Evolutionary conservation across 257 asterid genomes (phyloP).

Genomic region (Gentiana straminea): DNA sequence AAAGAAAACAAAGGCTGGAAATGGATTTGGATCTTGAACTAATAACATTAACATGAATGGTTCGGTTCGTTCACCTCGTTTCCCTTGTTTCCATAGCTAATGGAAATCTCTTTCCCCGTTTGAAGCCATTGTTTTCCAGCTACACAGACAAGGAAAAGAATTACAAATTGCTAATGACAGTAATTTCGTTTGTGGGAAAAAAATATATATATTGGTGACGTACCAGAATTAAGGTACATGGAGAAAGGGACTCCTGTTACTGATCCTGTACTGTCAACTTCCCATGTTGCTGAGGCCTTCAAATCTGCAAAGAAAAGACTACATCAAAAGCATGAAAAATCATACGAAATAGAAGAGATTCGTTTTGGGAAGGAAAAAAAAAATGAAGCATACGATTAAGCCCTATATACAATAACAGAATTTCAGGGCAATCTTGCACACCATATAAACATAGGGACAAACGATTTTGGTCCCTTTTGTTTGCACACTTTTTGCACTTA

Average conservation of each 20-base stretch:
- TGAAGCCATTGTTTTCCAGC: slow-evolving; percentile 41
- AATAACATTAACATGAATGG: too few species aligned
- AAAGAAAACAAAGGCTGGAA: too few species aligned
- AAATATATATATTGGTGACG: slow-evolving; percentile 5
- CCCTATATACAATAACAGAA: too few species aligned
- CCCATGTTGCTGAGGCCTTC: slow-evolving; percentile 82
- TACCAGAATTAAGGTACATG: slow-evolving; percentile 90
- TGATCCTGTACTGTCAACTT: slow-evolving; percentile 75
- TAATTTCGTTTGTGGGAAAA: neutral
- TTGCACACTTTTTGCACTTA: too few species aligned
- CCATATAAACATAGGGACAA: too few species aligned
- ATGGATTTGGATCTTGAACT: too few species aligned
- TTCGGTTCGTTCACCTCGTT: slow-evolving; percentile 53
- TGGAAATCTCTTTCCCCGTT: slow-evolving; percentile 63
- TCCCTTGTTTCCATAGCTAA: slow-evolving; percentile 94
- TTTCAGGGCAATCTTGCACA: too few species aligned
- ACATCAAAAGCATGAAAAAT: slow-evolving; percentile 10
- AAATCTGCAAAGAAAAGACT: slow-evolving; percentile 30
- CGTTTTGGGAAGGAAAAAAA: too few species aligned
- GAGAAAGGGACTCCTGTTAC: slow-evolving; percentile 57
- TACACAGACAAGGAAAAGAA: slow-evolving; percentile 16
- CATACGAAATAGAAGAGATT: neutral
- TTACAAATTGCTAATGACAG: slow-evolving; percentile 6
- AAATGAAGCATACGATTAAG: too few species aligned
- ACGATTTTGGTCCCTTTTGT: too few species aligned